Conservation (phyloP, 164 flowering plant species). For the Macadamia integrifolia region DNA sequence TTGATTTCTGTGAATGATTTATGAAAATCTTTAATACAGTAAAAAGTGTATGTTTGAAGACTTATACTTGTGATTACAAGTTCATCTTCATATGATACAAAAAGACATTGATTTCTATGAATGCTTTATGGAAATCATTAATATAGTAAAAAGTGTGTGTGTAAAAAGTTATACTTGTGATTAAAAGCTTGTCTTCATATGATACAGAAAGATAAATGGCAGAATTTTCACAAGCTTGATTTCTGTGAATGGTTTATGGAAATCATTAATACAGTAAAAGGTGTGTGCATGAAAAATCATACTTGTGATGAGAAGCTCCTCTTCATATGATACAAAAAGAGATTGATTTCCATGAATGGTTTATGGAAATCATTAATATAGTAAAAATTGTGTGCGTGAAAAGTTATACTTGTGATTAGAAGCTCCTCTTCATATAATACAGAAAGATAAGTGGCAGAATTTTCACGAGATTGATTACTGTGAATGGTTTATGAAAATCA, state of each 20-base stretch:
- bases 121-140: too few species aligned
- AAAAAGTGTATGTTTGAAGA: background rate
- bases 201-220: background rate
- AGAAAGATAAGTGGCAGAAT: background rate
- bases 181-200: too few species aligned
- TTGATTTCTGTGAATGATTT: conserved; percentile 50
- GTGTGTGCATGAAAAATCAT: background rate
- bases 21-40: background rate
- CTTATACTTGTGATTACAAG: background rate
- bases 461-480: too few species aligned
- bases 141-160: too few species aligned
- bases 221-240: too few species aligned
- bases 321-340: background rate
- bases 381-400: too few species aligned
- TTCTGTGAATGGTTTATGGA: conserved; percentile 27
- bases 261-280: background rate
- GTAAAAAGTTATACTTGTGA: too few species aligned
- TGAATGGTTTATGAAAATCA: too few species aligned
- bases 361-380: too few species aligned
- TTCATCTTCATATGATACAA: background rate
- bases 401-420: too few species aligned
- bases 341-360: too few species aligned
- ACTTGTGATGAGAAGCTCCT: background rate
- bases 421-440: background rate
- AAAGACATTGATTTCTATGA: background rate